Percentiles rank a stretch among this genome's conserved stretches.
Conservation (phyloP, 2,329 filamentous ascomycete species). For the Colletotrichum sidae region DNA sequence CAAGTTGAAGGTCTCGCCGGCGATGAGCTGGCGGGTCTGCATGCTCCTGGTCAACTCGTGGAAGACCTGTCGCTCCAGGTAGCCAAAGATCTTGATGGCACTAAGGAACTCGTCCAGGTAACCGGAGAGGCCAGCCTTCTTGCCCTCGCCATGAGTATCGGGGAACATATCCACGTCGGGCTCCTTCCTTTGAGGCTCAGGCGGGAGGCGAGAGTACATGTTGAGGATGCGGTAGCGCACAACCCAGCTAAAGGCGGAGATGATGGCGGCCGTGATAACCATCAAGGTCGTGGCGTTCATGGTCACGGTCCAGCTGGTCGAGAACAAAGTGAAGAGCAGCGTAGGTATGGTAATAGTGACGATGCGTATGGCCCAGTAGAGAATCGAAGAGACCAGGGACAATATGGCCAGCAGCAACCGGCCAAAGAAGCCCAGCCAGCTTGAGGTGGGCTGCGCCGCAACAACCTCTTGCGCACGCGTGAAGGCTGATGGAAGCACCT, state of each 20-base stretch:
- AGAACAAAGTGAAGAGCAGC: slow-evolving; percentile 89
- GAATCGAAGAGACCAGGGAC: slow-evolving; percentile 66
- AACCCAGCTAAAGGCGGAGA: slow-evolving; percentile 92
- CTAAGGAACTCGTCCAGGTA: slow-evolving; percentile 98
- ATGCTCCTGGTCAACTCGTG: slow-evolving; percentile 97
- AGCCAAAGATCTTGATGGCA: slow-evolving; percentile 99
- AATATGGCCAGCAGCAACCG: slow-evolving; percentile 66
- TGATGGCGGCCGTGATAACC: slow-evolving; percentile 79
- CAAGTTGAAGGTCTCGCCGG: slow-evolving; percentile 92
- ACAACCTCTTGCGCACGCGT: slow-evolving; percentile 50
- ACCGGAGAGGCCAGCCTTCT: slow-evolving; percentile 91
- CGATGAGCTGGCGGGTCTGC: slow-evolving; percentile 97
- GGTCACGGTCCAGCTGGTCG: slow-evolving; percentile 93
- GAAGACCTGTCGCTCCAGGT: slow-evolving; percentile 94
- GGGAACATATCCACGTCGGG: slow-evolving; percentile 95
- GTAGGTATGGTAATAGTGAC: slow-evolving; percentile 90
- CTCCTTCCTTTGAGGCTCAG: slow-evolving; percentile 95
- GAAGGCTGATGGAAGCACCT: slow-evolving; percentile 53
- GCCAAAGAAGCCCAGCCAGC: slow-evolving; percentile 70
- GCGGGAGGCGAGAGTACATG: slow-evolving; percentile 94
- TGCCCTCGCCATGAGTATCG: slow-evolving; percentile 88
- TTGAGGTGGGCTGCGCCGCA: slow-evolving; percentile 54
- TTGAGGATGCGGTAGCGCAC: slow-evolving; percentile 96
- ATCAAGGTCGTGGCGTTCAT: slow-evolving; percentile 98
- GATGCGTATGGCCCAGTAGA: slow-evolving; percentile 87